Conservation (phyloP, 176 grass and related monocot species). For the Triticum timopheevii region DNA sequence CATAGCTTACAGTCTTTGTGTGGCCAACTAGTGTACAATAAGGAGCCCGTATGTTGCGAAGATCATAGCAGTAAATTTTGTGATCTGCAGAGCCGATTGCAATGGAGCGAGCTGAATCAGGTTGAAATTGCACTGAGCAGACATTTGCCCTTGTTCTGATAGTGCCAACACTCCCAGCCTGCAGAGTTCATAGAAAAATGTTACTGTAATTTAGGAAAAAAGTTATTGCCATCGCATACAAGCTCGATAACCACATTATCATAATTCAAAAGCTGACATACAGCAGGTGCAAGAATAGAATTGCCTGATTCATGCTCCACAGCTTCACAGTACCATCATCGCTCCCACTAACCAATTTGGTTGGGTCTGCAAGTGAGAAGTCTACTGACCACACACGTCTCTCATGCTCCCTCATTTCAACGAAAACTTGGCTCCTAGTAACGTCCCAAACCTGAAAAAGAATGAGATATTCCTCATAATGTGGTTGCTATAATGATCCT, state of each 20-base stretch:
- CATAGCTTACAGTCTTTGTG: conserved; percentile 94
- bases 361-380: conserved; percentile 92
- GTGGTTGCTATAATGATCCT: conserved; percentile 4
- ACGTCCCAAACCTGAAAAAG: conserved; percentile 88
- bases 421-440: conserved; percentile 86
- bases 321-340: conserved; percentile 97
- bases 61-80: conserved; percentile 95
- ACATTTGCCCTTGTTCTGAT: conserved; percentile 96
- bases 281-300: conserved; percentile 77
- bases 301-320: conserved; percentile 99
- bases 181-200: conserved; percentile 39
- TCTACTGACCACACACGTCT: conserved; percentile 94
- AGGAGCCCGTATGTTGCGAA: conserved; percentile 77
- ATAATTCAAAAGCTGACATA: conserved; percentile 71
- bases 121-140: conserved; percentile 94
- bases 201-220: conserved; percentile 22
- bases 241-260: conserved; percentile 56
- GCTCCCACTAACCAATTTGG: conserved; percentile 88
- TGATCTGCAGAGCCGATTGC: conserved; percentile 95
- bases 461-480: neutral
- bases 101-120: conserved; percentile 72
- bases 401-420: conserved; percentile 98
- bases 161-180: conserved; percentile 88
- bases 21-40: conserved; percentile 72
- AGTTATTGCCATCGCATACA: conserved; percentile 11